Base-by-base conservation (phyloP, 768 basidiomycete species). In the Tricholoma sp. region DNA sequence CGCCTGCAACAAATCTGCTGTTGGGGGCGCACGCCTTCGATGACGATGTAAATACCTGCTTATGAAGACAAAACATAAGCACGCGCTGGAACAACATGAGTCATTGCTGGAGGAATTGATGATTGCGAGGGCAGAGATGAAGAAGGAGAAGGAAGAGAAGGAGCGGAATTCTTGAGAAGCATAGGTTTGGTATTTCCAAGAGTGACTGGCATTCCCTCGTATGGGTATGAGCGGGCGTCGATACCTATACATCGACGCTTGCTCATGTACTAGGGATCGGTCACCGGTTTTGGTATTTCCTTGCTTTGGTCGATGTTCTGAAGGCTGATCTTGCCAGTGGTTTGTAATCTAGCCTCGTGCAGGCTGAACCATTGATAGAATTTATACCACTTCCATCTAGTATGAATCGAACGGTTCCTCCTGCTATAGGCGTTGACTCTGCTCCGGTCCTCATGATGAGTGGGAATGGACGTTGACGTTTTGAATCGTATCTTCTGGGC, bases 61-160 rank as follows among this genome's bases (percentile, higher is more conserved):
- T 59, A 79, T 81, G 77, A 90, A 94, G 66, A 91, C 94, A 5
- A 93, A 92, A 65, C 79, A 87, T 67, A 75, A 74, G 51, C 88
- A 85, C 65, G 84, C 83, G 12, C 59, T 86, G 29, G 80, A 87
- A 57, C 84, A 89, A 64, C 85, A 91, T 59, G 83, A 83, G 31
- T 73, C 75, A 31, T 73, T 94, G 37, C 71, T 80, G 29, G 82
- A 85, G 60, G 88, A 94, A 67, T 72, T 91, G 60, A 78, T 81
- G 34, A 71, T 76, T 14, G 69, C 80, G 7, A 78, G 79, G 57
- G 69, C 72, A 3, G 85, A 90, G 60, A 66, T 77, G 54, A 74
- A 76, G 60, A 74, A 70, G 55, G 81, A 84, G 69, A 77, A 74
- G 57, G 72, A 82, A 52, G 77, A 79, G 55, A 90, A 89, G 63